Base-by-base conservation (phyloP, 331 rosid species). In the Erythrophleum ivorense region DNA sequence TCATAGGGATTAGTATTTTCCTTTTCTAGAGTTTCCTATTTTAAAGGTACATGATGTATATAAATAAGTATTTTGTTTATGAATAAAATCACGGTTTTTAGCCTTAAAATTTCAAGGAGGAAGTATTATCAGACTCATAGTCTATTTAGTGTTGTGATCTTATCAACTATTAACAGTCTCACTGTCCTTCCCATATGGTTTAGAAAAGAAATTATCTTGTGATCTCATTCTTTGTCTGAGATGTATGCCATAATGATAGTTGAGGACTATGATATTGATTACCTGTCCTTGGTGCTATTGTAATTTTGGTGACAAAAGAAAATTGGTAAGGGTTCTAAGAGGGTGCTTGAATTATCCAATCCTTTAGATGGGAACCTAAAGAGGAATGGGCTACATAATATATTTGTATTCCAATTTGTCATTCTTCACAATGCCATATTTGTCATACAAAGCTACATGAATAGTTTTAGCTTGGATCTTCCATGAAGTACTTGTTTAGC, bases 191-290 rank as follows among this genome's bases (percentile, higher is more conserved):
- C 34, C 7, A 62, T n/a, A 54, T 69, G 19, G 18, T 59, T 19
- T 52, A 15, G 31, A 13, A 52, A 53, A 40, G 60, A 72, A 10
- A 70, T 48, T 79, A 64, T 78, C 71, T 3, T 69, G 14, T 81
- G 64, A 40, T 36, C 19, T 52, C 59, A 78, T 67, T 58, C 12
- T 77, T 38, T 16, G 2, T 16, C 21, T 49, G 73, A 38, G 38
- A 58, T 85, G 71, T 73, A 57, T 77, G 29, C 75, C 74, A 49
- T 57, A 67, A 53, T 48, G 75, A 43, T 80, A 55, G 68, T 80
- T 38, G 73, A 55, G 45, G 48, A 33, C 46, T 16, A 10, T 45
- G 38, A 31, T 58, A 18, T 75, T 14, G 54, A 62, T 80, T 80
- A 45, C 75, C 21, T 38, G 69, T 71, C 48, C 57, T 59, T 75